Base-by-base conservation (phyloP, 768 basidiomycete species). In the Leccinum ochraceum region DNA sequence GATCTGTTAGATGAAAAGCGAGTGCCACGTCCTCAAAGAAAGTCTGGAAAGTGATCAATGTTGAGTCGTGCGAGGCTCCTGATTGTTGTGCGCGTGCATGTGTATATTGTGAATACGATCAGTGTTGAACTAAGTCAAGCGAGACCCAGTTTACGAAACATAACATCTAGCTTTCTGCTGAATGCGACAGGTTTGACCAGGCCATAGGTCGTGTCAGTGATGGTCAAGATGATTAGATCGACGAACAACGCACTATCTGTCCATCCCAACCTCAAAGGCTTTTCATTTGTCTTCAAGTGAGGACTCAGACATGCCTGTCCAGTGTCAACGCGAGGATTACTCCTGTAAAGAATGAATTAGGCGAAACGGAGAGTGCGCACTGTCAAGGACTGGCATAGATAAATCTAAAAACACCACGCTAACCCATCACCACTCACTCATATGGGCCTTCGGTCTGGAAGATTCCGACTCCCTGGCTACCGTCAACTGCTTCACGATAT, bases 101-200 rank as follows among this genome's bases (percentile, higher is more conserved):
- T 58, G 24, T 66, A 63, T 49, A 56, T 53, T 55, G 53, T 58
- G 24, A 48, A 60, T 70, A 61, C 53, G 44, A 39, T 60, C 53
- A 16, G 42, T 24, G 6, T n/a, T 51, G 42, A 34, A 37, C 17
- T 22, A 58, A 28, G 55, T 79, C 69, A 81, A 66, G 77, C 70
- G 13, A 81, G 72, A 24, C 89, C 88, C 44, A 93, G 78, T 74
- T 84, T 88, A 58, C 81, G 81, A 71, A 94, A 92, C 84, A 91
- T 90, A 63, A 87, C 85, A 58, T 94, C 89, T 20, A 98, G 75
- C 14, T 88, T 94, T 69, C 89, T 93, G 77, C 34, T 13, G 10
- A 98, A 91, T n/a, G 92, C 91, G 20, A 98, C 94, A 10, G 95
- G 95, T 74, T 98, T 98, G 58, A 97, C 92, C 22, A 96, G 83